Conservation (phyloP, 73 alveolate genomes). For the Tetrahymena elliotti region DNA sequence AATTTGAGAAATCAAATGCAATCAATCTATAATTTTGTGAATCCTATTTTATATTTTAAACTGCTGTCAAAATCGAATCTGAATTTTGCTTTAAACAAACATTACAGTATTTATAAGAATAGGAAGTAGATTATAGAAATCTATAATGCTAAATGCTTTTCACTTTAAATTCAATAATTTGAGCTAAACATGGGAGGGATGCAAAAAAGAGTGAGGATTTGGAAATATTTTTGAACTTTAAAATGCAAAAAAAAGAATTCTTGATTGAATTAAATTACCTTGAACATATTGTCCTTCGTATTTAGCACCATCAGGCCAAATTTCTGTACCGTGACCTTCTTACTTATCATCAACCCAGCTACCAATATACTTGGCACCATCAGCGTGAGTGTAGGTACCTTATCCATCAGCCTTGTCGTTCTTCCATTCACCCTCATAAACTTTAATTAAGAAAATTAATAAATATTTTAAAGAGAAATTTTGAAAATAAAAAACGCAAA, state of each 20-base stretch:
- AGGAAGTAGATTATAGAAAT: no score
- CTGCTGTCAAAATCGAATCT: no score
- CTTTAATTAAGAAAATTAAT: background rate
- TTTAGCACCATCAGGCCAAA: slow-evolving; percentile 75
- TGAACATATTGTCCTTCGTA: slow-evolving; percentile 63
- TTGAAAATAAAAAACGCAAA: background rate
- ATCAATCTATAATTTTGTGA: no score
- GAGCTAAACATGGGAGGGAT: no score
- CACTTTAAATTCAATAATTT: no score
- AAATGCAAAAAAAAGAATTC: background rate
- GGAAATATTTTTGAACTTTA: background rate
- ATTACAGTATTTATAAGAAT: no score
- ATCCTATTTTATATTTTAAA: no score
- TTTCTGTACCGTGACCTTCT: slow-evolving; percentile 72
- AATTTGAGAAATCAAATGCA: background rate
- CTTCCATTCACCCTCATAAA: slow-evolving; percentile 55
- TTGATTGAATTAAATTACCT: slow-evolving; percentile 25
- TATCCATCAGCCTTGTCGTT: slow-evolving; percentile 53
- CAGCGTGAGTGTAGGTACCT: slow-evolving; percentile 46
- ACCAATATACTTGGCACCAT: slow-evolving; percentile 73
- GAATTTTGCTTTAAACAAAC: no score
- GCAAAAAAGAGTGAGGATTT: background rate
- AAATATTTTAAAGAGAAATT: background rate
- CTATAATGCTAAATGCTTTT: no score
- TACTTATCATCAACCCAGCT: slow-evolving; percentile 67